These are phyloP conservation scores for Hordeum marinum DNA, from an alignment of 176 grass and related monocot genomes.

Conservation along the genomic window DNA sequence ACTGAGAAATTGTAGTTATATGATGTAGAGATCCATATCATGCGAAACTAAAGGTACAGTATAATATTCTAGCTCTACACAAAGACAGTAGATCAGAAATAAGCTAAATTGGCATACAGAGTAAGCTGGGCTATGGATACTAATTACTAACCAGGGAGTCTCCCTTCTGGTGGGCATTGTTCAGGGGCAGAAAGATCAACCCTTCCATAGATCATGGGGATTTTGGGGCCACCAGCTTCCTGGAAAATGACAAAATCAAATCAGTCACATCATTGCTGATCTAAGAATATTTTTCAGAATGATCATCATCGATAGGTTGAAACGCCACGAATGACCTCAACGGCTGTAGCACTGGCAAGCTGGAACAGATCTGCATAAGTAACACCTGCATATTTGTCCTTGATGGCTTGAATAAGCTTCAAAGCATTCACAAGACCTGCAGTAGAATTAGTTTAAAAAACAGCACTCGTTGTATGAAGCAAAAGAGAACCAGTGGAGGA, in stretches of 20 bases:
- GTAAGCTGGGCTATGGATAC: not conserved
- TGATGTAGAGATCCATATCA: not conserved
- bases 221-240: conserved; percentile 95
- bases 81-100: not conserved
- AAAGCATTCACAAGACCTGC: conserved; percentile 83
- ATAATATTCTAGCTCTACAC: too few relatives aligned
- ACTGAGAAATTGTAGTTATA: not conserved
- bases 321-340: conserved; percentile 56
- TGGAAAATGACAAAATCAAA: conserved; percentile 34
- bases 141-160: conserved; percentile 70
- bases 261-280: not conserved
- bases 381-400: conserved; percentile 75
- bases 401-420: conserved; percentile 71
- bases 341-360: conserved; percentile 88
- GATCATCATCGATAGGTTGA: not conserved
- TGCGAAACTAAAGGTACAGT: not conserved
- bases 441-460: not conserved
- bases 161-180: conserved; percentile 83
- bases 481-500: not conserved
- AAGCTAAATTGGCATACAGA: not conserved
- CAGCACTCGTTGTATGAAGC: not conserved
- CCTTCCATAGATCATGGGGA: conserved; percentile 92
- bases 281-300: not conserved
- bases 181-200: conserved; percentile 61
- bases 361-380: conserved; percentile 89